These are phyloP conservation scores for Mesotaenium endlicherianum DNA, from an alignment of 139 green algal species.

Conservation along the genomic window DNA sequence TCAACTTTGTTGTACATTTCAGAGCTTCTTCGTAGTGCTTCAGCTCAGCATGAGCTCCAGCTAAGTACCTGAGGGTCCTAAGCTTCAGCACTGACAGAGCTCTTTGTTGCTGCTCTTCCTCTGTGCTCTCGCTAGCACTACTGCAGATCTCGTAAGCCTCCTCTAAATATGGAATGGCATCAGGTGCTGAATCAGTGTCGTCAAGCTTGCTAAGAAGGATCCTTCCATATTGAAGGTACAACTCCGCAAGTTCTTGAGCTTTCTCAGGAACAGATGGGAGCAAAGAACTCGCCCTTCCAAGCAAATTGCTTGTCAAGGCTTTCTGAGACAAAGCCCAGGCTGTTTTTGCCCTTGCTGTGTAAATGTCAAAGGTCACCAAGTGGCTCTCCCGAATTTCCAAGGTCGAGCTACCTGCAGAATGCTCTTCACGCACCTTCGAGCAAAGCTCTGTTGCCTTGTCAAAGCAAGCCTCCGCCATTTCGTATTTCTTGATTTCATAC, in stretches of 20 bases:
- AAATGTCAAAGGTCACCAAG: constrained; percentile 17
- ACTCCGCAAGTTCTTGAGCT: constrained; percentile 17
- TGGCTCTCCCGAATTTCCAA: background rate
- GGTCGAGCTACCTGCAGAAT: background rate
- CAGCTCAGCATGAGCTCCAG: constrained; percentile 24
- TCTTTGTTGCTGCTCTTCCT: background rate
- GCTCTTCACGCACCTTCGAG: background rate
- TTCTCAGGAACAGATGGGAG: constrained; percentile 30
- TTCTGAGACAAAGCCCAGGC: constrained; percentile 22
- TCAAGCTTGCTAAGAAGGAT: background rate
- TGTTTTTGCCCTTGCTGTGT: constrained; percentile 12
- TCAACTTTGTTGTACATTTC: constrained; percentile 32
- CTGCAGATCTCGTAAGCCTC: constrained; percentile 31
- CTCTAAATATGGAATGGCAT: constrained; percentile 27
- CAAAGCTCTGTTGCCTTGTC: constrained; percentile 23
- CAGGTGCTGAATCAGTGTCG: background rate
- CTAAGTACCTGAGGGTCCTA: constrained; percentile 12
- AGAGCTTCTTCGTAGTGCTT: constrained; percentile 20
- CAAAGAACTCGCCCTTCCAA: constrained; percentile 2
- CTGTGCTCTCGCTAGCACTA: background rate
- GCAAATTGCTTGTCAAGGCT: constrained; percentile 28
- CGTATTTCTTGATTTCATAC: constrained; percentile 23
- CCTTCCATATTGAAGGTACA: constrained; percentile 22
- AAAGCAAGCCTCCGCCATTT: constrained; percentile 33
- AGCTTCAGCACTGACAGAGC: background rate